Base-by-base conservation (phyloP, 371 early-diverging fungal genomes). In the Apophysomyces sp. region DNA sequence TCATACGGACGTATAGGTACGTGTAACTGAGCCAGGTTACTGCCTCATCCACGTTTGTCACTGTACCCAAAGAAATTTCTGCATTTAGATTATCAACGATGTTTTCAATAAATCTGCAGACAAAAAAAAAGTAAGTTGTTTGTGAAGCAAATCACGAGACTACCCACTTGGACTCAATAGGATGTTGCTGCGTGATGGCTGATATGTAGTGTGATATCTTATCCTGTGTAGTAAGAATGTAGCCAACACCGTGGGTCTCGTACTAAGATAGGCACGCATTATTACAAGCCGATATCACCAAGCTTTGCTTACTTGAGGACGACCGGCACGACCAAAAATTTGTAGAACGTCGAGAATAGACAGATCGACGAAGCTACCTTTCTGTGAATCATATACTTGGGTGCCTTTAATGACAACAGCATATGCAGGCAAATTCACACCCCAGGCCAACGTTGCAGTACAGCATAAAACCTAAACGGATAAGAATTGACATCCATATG, bases 291-390 rank as follows among this genome's bases (percentile, higher is more conserved):
- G 41, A n/a, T 4, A n/a, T n/a, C 2, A 40, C 16, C 40, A 54
- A 40, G 5, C 26, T 27, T 30, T 3, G 6, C 57, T 55, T 68
- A 73, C 79, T 66, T 92, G 93, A 34, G 97, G 96, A 62, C 98
- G 91, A 63, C 99, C 99, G 31, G 99, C 99, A 72, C 99, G 94
- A 65, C 99, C 99, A 78, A 99, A 98, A 60, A 99, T 99, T 76
- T 99, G 99, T 60, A 98, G 80, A 1, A 98, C 98, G 76, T 98
- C 98, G 51, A 98, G 77, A 67, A 97, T 93, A 0, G 96, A 94
- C 18, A 98, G 79, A 66, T 97, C 98, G 0, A 91, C 89, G 68
- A 92, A 98, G 27, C 86, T 84, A 69, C 99, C 97, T 73, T 94
- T 95, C 53, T 94, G 90, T 11, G 95, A 78, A 63, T 96, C 92